These are phyloP conservation scores for Termitomyces sp. DNA, from an alignment of 768 basidiomycete genomes.

Conservation along the genomic window DNA sequence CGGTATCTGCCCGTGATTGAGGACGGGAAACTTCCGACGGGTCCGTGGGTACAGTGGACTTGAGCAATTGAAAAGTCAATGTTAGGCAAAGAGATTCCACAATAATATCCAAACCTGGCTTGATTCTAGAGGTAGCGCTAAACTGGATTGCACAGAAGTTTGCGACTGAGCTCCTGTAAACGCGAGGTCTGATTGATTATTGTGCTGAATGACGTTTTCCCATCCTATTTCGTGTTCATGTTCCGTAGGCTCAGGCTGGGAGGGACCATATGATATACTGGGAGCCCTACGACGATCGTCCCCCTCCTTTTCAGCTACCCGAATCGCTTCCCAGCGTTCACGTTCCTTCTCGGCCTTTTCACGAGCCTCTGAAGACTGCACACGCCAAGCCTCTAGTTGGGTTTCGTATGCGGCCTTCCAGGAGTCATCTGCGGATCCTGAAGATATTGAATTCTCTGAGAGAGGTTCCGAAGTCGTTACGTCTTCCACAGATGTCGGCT, in stretches of 20 bases:
- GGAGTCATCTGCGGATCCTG: constrained; percentile 29
- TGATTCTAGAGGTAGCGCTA: constrained; percentile 30
- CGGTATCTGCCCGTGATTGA: constrained; percentile 30
- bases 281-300: constrained; percentile 32
- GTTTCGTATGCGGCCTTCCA: constrained; percentile 70
- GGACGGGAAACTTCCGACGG: constrained; percentile 20
- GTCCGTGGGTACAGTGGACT: constrained; percentile 12
- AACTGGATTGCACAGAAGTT: constrained; percentile 33
- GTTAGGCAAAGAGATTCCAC: background rate
- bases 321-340: constrained; percentile 62
- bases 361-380: constrained; percentile 64
- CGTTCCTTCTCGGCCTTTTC: constrained; percentile 73
- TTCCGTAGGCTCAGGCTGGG: constrained; percentile 1
- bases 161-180: constrained; percentile 19
- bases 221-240: constrained; percentile 24
- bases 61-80: background rate
- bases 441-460: constrained; percentile 8
- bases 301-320: constrained; percentile 47
- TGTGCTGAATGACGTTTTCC: constrained; percentile 28
- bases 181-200: constrained; percentile 14
- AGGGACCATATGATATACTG: background rate
- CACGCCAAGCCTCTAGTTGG: constrained; percentile 66
- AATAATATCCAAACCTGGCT: constrained; percentile 19
- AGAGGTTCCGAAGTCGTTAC: constrained; percentile 5
- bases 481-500: background rate